Conservation (phyloP, 768 basidiomycete genomes). For the Tulasnella sp. region DNA sequence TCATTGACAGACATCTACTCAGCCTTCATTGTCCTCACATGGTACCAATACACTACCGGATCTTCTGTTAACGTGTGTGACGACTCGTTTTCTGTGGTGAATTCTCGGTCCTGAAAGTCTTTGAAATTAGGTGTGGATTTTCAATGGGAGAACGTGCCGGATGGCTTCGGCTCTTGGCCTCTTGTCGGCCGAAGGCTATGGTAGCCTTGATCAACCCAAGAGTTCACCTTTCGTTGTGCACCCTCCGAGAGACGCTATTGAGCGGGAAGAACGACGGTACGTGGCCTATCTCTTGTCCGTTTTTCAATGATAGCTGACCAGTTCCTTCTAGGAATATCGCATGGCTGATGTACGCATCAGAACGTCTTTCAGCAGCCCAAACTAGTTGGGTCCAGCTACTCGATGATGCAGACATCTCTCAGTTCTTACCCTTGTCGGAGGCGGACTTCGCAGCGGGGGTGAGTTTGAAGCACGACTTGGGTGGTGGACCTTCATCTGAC, state of each 20-base stretch:
- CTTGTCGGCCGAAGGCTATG: conserved; percentile 58
- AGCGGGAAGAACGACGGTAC: conserved; percentile 57
- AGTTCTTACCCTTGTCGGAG: conserved; percentile 60
- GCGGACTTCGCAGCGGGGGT: conserved; percentile 63
- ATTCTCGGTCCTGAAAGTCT: background rate
- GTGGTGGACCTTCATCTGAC: background rate
- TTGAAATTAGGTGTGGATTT: conserved; percentile 54
- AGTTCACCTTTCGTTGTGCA: conserved; percentile 58
- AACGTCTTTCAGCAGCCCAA: conserved; percentile 61
- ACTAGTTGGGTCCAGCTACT: conserved; percentile 69
- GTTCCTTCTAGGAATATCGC: conserved; percentile 53
- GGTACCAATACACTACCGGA: conserved; percentile 24
- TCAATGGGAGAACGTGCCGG: conserved; percentile 56
- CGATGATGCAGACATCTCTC: conserved; percentile 71
- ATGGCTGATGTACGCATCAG: conserved; percentile 67
- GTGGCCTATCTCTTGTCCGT: background rate
- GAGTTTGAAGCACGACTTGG: conserved; percentile 33
- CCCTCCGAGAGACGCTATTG: conserved; percentile 57
- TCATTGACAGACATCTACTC: background rate
- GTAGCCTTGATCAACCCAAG: conserved; percentile 57
- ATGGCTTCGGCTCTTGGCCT: conserved; percentile 54
- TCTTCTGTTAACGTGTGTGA: conserved; percentile 8
- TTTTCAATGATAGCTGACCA: background rate
- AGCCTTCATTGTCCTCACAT: background rate
- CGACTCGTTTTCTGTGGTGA: background rate